phyloP scores from a whole-genome alignment of 2,329 filamentous ascomycete species.

The Bipolaris sorokiniana region DNA sequence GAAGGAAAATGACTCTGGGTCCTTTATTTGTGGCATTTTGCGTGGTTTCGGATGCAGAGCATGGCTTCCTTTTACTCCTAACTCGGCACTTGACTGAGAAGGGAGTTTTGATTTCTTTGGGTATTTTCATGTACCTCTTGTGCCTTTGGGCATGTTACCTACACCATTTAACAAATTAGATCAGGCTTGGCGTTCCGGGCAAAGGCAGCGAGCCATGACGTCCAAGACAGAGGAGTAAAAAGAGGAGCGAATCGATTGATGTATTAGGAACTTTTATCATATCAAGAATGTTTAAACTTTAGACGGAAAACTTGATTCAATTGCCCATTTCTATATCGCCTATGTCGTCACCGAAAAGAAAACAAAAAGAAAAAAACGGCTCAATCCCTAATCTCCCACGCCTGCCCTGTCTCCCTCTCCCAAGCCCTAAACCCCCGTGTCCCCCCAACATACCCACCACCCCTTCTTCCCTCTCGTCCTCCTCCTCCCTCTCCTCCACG shows the following conservation, averaged over 20 bases:
- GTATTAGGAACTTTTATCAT: conserved; percentile 2
- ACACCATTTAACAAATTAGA: conserved; percentile 31
- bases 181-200: conserved; percentile 26
- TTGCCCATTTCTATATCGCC: not conserved
- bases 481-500: not conserved
- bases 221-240: conserved; percentile 11
- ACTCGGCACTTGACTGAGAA: conserved; percentile 5
- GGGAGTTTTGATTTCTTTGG: conserved; percentile 24
- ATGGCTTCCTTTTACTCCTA: conserved; percentile 10
- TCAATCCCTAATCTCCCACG: conserved; percentile 17
- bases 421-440: conserved; percentile 8
- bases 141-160: conserved; percentile 17
- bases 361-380: not conserved
- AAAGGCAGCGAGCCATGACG: conserved; percentile 6
- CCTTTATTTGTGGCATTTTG: conserved; percentile 15
- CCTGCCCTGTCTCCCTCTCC: conserved; percentile 14
- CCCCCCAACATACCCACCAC: not conserved
- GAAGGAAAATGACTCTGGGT: conserved; percentile 20
- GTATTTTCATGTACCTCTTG: conserved; percentile 28
- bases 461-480: not conserved
- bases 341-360: not conserved
- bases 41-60: conserved; percentile 31
- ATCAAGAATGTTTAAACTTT: not conserved
- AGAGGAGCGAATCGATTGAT: conserved; percentile 2
- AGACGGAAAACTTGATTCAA: no score